Evolutionary conservation across 2,329 filamentous ascomycete species (phyloP), one percentile per base, ranked within the genome.

Genomic region (Leptographium procerum): DNA sequence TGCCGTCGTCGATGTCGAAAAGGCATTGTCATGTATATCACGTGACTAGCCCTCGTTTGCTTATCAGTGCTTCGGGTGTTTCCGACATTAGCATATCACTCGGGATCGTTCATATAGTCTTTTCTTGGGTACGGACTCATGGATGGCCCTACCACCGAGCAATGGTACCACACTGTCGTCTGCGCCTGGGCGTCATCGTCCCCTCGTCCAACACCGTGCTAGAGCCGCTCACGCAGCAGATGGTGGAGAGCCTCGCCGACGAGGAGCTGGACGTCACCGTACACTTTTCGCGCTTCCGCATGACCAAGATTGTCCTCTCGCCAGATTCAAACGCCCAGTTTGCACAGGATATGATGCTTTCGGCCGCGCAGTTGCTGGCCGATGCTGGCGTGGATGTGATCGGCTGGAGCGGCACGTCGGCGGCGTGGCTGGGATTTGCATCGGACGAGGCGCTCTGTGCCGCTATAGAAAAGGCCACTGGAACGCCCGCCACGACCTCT

Each of bases 161-260:
- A 43, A 43, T 43, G 40, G 9, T 19, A 43, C 14, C 36, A 40
- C 40, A 8, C 2, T 29, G 29, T 3, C 55, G 47, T 3, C 43
- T 62, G 31, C 52, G 54, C 6, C 64, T 76, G 33, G 74, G 72
- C 54, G 69, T 77, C 52, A 69, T 76, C 31, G 70, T 73, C 29
- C 74, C 74, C 19, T 73, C 69, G 45, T 75, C 73, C 56, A 75
- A 76, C 63, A 76, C 73, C 13, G 68, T 69, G 3, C 68, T 76
- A 22, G 74, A 76, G 63, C 72, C 73, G 11, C 66, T 76, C 16
- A 74, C 73, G 8, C 66, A 66, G 28, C 66, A 67, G 36, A 69
- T 76, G 52, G 58, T 75, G 52, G 61, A 66, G 19, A 62, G 63
- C 19, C 65, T 73, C 19, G 26, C 48, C 1, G 24, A n/a, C 34